Base-by-base conservation (phyloP, 768 basidiomycete genomes). In the Suillus paluster region DNA sequence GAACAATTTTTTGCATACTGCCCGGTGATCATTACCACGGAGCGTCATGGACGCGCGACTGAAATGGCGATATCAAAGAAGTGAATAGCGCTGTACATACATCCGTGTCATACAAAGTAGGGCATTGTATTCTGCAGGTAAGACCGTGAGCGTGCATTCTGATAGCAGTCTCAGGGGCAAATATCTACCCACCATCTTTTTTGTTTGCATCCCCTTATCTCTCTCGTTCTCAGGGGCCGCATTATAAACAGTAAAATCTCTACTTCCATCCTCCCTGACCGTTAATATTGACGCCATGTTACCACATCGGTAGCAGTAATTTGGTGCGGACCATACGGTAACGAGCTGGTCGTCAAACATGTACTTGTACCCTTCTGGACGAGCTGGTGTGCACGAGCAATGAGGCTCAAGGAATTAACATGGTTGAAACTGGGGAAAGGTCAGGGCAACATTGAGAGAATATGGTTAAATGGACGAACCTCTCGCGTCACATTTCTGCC, bases 331-430 rank as follows among this genome's bases (percentile, higher is more conserved):
- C 94, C 94, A 97, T 11, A 97, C 94, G 0, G 94, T 97, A 14
- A 95, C 94, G 21, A 97, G 91, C 65, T 89, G 83, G 64, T 90
- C 86, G 71, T 97, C 92, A 68, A 98, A 97, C 97, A 98, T 97
- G 73, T 95, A 90, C 78, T 98, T 99, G 79, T 86, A 95, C 2
- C 95, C 94, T 75, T 96, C 94, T 96, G 94, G 1, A 98, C 97
- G 21, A 99, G 88, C 71, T 99, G 97, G 74, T 99, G 97, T 1
- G 97, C 97, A 39, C 97, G 87, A 3, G 96, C 96, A 67, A 99
- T 95, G 45, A 99, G 85, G 11, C 80, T 82, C 21, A 98, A 85
- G 36, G 86, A 83, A 71, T 98, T 99, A 61, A 94, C 88, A 72
- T 97, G 94, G 66, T 94, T 96, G 83, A 99, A n/a, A 98, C 88